A percentile compares a stretch with the other conserved stretches of the same genome.
Conservation (phyloP, 2,329 filamentous ascomycete genomes). For the Aspergillus sp. region DNA sequence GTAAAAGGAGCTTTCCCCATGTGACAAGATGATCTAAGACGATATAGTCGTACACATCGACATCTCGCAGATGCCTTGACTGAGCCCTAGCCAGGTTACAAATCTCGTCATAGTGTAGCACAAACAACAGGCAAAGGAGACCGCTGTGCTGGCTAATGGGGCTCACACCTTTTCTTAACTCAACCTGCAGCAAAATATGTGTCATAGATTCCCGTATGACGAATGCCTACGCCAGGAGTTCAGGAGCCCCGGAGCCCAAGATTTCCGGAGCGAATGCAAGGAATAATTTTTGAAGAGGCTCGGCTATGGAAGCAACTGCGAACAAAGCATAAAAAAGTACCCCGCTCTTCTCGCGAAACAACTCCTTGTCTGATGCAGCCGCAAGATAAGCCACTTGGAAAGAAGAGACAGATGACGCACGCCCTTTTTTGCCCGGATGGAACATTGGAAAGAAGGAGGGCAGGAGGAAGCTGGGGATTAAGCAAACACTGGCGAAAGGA, state of each 20-base stretch:
- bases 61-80: neutral
- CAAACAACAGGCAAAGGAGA: neutral
- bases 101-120: neutral
- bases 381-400: neutral
- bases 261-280: neutral
- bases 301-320: conserved; percentile 2
- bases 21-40: conserved; percentile 3
- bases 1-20: neutral
- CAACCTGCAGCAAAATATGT: neutral
- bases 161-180: neutral
- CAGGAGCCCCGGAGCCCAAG: neutral
- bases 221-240: neutral
- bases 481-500: neutral
- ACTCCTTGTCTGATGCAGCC: neutral
- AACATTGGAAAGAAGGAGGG: neutral
- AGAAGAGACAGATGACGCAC: neutral
- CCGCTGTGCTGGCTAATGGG: neutral
- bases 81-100: neutral
- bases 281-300: neutral
- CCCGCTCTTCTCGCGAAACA: neutral
- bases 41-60: conserved; percentile 4
- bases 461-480: neutral
- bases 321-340: neutral
- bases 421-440: conserved; percentile 4
- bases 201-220: neutral